These are phyloP conservation scores for Venturia oleaginea DNA, from an alignment of 2,329 filamentous ascomycete genomes.

Conservation along the genomic window DNA sequence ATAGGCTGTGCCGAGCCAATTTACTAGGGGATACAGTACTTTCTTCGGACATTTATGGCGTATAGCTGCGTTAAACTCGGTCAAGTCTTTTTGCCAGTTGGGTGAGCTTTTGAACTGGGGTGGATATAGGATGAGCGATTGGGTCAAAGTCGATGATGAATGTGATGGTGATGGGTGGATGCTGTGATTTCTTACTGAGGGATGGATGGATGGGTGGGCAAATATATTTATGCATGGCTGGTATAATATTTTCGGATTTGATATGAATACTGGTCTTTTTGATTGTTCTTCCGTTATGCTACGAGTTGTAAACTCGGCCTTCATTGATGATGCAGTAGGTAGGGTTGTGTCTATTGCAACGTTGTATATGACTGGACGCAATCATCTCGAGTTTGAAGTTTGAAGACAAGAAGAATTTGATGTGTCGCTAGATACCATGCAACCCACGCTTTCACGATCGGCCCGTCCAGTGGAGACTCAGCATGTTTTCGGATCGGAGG, in stretches of 20 bases:
- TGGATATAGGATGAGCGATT: neutral
- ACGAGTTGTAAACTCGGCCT: neutral
- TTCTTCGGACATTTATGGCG: neutral
- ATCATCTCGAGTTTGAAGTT: too few species aligned
- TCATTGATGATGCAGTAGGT: too few species aligned
- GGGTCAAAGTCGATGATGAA: neutral
- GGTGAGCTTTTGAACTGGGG: neutral
- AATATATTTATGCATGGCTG: neutral
- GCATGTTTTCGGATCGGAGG: too few species aligned
- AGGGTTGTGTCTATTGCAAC: too few species aligned
- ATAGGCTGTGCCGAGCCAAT: neutral
- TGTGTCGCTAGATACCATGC: too few species aligned
- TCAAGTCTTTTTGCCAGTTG: neutral
- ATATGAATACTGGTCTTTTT: neutral
- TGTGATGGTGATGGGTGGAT: neutral
- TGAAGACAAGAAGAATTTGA: too few species aligned
- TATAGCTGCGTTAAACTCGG: neutral
- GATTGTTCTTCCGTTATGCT: neutral
- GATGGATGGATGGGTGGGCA: neutral
- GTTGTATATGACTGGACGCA: too few species aligned
- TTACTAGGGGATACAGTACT: neutral
- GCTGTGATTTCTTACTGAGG: neutral
- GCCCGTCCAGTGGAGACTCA: too few species aligned
- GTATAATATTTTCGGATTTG: neutral
- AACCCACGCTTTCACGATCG: too few species aligned